Evolutionary conservation across 2,329 filamentous ascomycete species (phyloP), one percentile per base, ranked within the genome.

Genomic region (Pyrenophora teres): DNA sequence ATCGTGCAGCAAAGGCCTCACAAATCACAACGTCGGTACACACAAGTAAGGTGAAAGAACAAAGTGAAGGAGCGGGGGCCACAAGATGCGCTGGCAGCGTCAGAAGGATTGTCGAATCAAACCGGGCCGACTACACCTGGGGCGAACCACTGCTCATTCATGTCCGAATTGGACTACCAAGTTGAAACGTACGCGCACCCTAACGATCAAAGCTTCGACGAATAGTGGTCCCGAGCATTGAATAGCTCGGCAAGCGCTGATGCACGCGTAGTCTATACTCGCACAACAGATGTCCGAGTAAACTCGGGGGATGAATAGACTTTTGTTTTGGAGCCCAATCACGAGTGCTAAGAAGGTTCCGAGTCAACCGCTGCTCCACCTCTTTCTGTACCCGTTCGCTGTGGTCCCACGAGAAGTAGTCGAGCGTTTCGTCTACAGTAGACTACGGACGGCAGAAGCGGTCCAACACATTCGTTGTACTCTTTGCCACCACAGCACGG

Each of bases 21-120:
- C 63, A 50, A 64, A 67, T 65, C 55, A 60, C n/a, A 51, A 54
- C 38, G 30, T 44, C 31, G 40, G 25, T 54, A 53, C 61, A 59
- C 46, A 35, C 25, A 32, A 23, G 15, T 21, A 42, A 44, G 18
- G 21, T 21, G 23, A 49, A 41, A 45, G 38, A 35, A 50, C 27
- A 44, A 40, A 47, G 36, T 40, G 39, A 52, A 38, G 38, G 45
- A 52, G 46, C 32, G 46, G 37, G 33, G 42, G 39, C 36, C 23
- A 30, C 25, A 32, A 56, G 52, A 59, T 64, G 62, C 52, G 62
- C 38, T 66, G 57, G 61, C 63, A 57, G 25, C 40, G 15, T 18
- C 40, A 43, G 32, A 39, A 30, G 21, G 27, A 15, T 33, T 37
- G 31, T 56, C 55, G 42, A 62, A 57, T 54, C 32, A 45, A 40